phyloP scores from a whole-genome alignment of 1,284 basidiomycete genomes.

The Tremellales sp. region DNA sequence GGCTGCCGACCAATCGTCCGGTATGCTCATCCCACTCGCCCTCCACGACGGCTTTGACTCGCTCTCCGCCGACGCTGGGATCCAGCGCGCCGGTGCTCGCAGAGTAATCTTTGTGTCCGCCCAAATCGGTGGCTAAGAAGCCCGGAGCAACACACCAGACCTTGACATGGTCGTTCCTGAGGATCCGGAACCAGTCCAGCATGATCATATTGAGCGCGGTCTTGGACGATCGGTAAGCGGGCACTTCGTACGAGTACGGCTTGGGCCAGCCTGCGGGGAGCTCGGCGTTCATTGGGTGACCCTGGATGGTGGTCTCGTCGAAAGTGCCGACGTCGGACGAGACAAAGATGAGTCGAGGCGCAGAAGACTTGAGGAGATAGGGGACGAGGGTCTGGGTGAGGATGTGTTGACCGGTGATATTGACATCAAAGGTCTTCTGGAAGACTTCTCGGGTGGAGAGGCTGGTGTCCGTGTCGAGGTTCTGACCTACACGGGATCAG shows the following conservation, averaged over 20 bases:
- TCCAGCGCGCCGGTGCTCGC: constrained; percentile 10
- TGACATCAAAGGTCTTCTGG: constrained; percentile 6
- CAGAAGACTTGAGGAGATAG: constrained; percentile 7
- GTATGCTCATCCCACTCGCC: constrained; percentile 7
- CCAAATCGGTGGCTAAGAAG: constrained; percentile 8
- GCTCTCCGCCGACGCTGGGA: constrained; percentile 5
- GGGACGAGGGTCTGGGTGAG: constrained; percentile 9
- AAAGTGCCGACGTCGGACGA: constrained; percentile 5
- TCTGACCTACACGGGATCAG: too few species aligned
- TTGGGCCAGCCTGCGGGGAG: constrained; percentile 10
- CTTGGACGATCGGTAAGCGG: constrained; percentile 17
- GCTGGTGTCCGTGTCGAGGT: too few species aligned
- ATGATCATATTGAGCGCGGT: constrained; percentile 19
- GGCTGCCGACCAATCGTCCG: too few species aligned
- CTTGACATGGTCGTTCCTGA: constrained; percentile 17
- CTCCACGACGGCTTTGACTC: constrained; percentile 5
- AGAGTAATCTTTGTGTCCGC: constrained; percentile 6
- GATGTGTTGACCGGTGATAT: constrained; percentile 9
- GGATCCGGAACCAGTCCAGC: constrained; percentile 12
- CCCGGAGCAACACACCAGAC: constrained; percentile 12
- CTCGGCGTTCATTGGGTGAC: not conserved
- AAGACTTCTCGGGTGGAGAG: constrained; percentile 4
- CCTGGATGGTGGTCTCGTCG: too few species aligned
- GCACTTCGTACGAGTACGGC: not conserved
- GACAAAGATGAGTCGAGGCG: constrained; percentile 9